These are phyloP conservation scores for Xylaria sp. DNA, from an alignment of 2,329 filamentous ascomycete genomes.

Conservation along the genomic window DNA sequence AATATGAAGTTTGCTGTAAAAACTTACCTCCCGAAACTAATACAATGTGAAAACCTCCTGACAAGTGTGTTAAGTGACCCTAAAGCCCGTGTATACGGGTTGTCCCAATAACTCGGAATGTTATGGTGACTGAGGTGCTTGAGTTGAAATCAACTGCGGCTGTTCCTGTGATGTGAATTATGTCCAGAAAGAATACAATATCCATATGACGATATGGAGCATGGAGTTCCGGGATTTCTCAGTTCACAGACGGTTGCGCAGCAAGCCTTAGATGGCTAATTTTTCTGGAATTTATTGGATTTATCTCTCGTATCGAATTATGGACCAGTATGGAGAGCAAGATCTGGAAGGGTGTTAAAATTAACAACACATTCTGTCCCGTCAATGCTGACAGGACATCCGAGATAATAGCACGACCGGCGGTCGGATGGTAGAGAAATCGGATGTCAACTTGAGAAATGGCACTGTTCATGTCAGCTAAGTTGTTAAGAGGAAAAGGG, in stretches of 20 bases:
- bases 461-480: slow-evolving; percentile 17
- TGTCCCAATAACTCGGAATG: not conserved
- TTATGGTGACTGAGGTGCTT: not conserved
- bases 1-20: not conserved
- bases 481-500: not conserved
- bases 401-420: not conserved
- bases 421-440: not conserved
- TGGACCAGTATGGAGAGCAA: not conserved
- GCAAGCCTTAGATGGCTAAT: not conserved
- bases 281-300: not conserved
- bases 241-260: not conserved
- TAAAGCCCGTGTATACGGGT: not conserved
- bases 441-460: slow-evolving; percentile 11
- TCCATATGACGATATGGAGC: not conserved
- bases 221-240: not conserved
- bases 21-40: not conserved
- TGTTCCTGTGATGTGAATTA: not conserved
- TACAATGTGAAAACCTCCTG: not conserved
- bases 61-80: not conserved
- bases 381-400: not conserved
- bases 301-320: not conserved
- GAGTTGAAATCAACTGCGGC: not conserved
- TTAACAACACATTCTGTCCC: not conserved
- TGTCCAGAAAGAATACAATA: not conserved
- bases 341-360: not conserved